Base-by-base conservation (phyloP, 306 rosid genomes). In the Carpinus viminea region DNA sequence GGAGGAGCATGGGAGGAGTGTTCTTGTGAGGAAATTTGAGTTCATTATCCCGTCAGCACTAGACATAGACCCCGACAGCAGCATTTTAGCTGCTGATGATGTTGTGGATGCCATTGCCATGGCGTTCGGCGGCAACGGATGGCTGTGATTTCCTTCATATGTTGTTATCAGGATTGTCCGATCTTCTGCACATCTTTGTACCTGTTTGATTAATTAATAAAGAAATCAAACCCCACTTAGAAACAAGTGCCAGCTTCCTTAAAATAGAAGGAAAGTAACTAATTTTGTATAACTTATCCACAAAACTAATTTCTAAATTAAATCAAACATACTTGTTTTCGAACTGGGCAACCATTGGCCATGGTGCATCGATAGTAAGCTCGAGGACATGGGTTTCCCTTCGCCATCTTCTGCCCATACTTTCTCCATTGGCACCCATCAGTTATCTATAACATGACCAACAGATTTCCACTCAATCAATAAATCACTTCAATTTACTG, bases 371-470 rank as follows among this genome's bases (percentile, higher is more conserved):
- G 76, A 53, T 91, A 95, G 83, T 95, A 95, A 81, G 98, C 97
- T 72, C 98, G 88, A 70, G 98, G 97, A 81, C 93, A 90, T 5
- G 97, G 97, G 75, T 90, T 95, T 72, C 98, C 98, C 77, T 95
- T 95, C 0, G 97, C 91, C 90, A 87, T 89, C 72, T 95, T 95
- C 80, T 95, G 98, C 8, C 98, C 98, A 70, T 95, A 95, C 81
- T 95, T 95, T 46, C 98, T 77, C 98, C 98, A 95, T 80, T 95
- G 98, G 38, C 98, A 92, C 10, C 98, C 98, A 84, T 95, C 98
- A 43, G 82, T 85, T 28, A 95, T 89, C 98, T 94, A 68, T 94
- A 68, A 65, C 38, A 69, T 34, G 50, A 72, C 36, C 55, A 10
- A 72, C 38, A 59, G 50, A 55, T 8, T n/a, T n/a, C 31, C 26